Evolutionary conservation across 2,329 filamentous ascomycete genomes (phyloP).

Genomic region (Cytospora piceicola): DNA sequence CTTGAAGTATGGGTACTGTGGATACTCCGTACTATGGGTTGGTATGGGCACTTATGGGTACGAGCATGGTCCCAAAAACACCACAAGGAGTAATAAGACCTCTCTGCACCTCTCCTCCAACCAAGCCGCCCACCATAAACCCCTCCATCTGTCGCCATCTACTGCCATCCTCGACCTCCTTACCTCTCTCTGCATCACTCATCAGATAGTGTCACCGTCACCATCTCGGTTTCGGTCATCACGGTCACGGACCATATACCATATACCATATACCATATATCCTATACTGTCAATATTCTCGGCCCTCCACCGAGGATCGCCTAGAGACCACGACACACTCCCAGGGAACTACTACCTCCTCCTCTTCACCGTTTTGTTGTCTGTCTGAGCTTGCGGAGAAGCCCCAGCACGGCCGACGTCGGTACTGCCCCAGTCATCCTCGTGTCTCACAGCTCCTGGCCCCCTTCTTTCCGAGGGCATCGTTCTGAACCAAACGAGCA

Average conservation of each 20-base stretch:
- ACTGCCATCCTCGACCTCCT: conserved; percentile 13
- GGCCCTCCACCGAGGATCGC: conserved; percentile 15
- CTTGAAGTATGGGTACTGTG: conserved; percentile 22
- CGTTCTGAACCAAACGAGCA: conserved; percentile 20
- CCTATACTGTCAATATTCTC: conserved; percentile 3
- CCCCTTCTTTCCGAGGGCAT: conserved; percentile 14
- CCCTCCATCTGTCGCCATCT: conserved; percentile 19
- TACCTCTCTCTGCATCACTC: conserved; percentile 13
- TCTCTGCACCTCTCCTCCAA: conserved; percentile 25
- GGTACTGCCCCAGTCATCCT: conserved; percentile 1
- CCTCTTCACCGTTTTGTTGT: neutral
- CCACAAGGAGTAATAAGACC: conserved; percentile 28
- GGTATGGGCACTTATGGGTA: conserved; percentile 8
- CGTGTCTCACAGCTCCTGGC: conserved; percentile 27
- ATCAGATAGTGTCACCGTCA: neutral
- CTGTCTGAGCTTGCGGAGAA: conserved; percentile 4
- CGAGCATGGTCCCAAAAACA: conserved; percentile 12
- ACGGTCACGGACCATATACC: neutral
- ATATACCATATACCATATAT: neutral
- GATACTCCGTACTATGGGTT: neutral
- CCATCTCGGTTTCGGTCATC: neutral
- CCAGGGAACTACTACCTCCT: neutral
- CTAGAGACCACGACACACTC: conserved; percentile 1
- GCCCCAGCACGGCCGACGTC: conserved; percentile 10
- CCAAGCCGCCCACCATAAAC: conserved; percentile 18